Evolutionary conservation across 768 basidiomycete species (phyloP).

Genomic region (Dentipellis sp.): DNA sequence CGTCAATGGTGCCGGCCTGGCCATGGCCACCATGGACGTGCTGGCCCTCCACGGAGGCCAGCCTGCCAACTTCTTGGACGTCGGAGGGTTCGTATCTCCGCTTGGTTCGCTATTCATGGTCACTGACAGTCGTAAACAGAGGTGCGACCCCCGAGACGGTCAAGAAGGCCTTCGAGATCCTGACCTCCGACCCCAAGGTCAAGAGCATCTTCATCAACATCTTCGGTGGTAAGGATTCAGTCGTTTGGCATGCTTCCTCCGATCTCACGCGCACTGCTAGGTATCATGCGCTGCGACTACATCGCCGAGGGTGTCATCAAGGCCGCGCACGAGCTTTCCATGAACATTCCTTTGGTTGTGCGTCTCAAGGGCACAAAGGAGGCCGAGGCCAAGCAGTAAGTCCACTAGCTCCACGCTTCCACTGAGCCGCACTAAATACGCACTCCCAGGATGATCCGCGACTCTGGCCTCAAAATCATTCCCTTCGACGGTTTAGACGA

Average conservation of each 20-base stretch:
- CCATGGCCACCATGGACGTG: constrained; percentile 99
- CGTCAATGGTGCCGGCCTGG: constrained; percentile 96
- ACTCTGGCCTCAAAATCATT: constrained; percentile 88
- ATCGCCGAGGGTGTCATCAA: constrained; percentile 98
- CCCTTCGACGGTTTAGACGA: constrained; percentile 91
- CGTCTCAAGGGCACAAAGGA: constrained; percentile 97
- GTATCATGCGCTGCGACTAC: constrained; percentile 99
- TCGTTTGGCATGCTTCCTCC: background rate
- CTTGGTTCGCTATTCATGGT: constrained; percentile 3
- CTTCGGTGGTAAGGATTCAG: constrained; percentile 57
- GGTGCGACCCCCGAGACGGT: constrained; percentile 99
- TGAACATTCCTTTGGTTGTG: constrained; percentile 85
- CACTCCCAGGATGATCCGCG: constrained; percentile 71
- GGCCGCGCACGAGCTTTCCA: constrained; percentile 83
- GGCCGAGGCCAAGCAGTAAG: constrained; percentile 87
- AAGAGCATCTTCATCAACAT: constrained; percentile 99
- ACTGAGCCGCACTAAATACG: constrained; percentile 9
- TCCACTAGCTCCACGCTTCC: constrained; percentile 10
- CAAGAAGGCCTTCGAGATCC: constrained; percentile 97
- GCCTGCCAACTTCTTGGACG: constrained; percentile 98
- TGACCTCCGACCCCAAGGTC: constrained; percentile 83
- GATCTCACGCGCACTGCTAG: constrained; percentile 22
- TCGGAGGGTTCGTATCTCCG: constrained; percentile 64
- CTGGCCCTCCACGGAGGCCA: constrained; percentile 91
- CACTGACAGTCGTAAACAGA: constrained; percentile 27